Evolutionary conservation across 495 filamentous ascomycete species (phyloP), one percentile per base, ranked within the genome.

Genomic region (Lophiotrema nucula): DNA sequence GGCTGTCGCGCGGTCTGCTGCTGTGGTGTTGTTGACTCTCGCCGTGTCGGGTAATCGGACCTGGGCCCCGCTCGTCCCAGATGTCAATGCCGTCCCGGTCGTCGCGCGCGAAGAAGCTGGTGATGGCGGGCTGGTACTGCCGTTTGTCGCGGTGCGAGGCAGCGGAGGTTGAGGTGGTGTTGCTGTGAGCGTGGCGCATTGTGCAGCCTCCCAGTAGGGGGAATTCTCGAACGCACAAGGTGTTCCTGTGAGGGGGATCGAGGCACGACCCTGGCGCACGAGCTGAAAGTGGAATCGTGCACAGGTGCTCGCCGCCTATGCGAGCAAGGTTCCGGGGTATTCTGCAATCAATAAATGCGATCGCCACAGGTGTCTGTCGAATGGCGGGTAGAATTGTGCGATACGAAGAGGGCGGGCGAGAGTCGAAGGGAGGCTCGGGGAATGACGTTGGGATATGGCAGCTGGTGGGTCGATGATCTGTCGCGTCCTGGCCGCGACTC

Each of bases 91-190:
- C 18, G 47, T 64, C 48, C n/a, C 10, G 35, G 18, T 18, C 38
- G 2, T 56, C 52, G 43, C 50, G 63, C 19, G 64, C 53, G 54
- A 77, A 74, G 67, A 69, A 75, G 45, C 67, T 67, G 27, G 66
- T 71, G 45, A 77, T 74, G 25, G 73, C 71, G 28, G 73, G 68
- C 57, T 77, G 76, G 58, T 67, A 78, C 2, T 53, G 68, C 15
- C 74, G 70, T 67, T 79, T 78, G 56, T 57, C 25, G 46, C 65
- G 65, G 65, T 62, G 67, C 31, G 63, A 62, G 61, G 45, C 27
- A 18, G 45, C 46, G 33, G 57, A 47, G 15, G 47, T 23, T 19
- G 24, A 39, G 18, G 39, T 51, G 24, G 16, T 53, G 37, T 41
- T 16, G 31, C 31, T 6, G 8, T 35, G 31, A 11, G 49, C 6